Base-by-base conservation (phyloP, 2,329 filamentous ascomycete genomes). In the Onygenales sp. region DNA sequence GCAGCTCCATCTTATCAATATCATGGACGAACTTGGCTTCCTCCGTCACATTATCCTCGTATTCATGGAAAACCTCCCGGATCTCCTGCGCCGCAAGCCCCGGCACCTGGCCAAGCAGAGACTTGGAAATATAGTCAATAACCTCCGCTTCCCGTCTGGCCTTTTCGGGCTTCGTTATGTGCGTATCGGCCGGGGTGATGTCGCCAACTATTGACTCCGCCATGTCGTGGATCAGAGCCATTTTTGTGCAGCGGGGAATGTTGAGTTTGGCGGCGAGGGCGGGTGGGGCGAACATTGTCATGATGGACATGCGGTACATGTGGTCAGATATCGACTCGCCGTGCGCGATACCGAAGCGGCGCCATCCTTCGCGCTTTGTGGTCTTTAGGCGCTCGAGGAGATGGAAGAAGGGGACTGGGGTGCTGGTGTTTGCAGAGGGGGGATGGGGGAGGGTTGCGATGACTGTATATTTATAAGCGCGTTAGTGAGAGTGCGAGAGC, bases 221-320 rank as follows among this genome's bases (percentile, higher is more conserved):
- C 89, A 98, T 96, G 73, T 98, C 93, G 75, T 98, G 93, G 44
- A 98, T 77, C 36, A 98, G 79, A 31, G 90, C 92, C 91, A 98
- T 96, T 73, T 89, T 89, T 63, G 89, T 92, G 77, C 93, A 98
- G 61, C 84, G 85, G 31, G 80, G 72, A 41, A 95, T 78, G 67
- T 97, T 86, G 64, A 97, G 77, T 41, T 80, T 80, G 0, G 82
- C 72, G 2, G 83, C 78, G 9, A 96, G 81, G 1, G 85, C 73
- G 0, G 87, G 78, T 1, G 93, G 92, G 2, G 89, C 90, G 59
- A 96, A 82, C 84, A 98, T 88, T 59, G 89, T 90, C 70, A 98
- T 89, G 61, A 98, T 81, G 49, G 91, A 89, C 93, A 98, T 98
- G 73, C 93, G 90, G 74, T 97, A 98, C 93, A 98, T 98, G 78